Base-by-base conservation (phyloP, 2,329 filamentous ascomycete species). In the Bipolaris zeicola region DNA sequence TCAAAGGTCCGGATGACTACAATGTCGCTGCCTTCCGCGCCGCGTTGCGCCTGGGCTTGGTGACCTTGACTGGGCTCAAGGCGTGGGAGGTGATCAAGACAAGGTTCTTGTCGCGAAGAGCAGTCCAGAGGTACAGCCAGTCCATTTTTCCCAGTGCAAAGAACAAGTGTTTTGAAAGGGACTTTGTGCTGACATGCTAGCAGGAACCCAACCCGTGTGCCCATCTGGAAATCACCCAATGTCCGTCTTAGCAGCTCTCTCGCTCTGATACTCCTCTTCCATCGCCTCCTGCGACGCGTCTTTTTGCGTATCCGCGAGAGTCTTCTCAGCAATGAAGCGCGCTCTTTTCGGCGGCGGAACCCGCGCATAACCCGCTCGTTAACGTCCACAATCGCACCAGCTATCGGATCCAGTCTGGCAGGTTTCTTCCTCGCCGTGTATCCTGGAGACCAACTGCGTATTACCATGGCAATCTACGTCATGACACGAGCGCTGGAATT, bases 261-360 rank as follows among this genome's bases (percentile, higher is more conserved):
- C 13, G 93, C 92, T 14, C 85, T 90, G 2, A 92, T 97, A 61
- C 83, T 98, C 18, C 86, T 98, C 41, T 86, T 96, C 59, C 95
- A 99, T 75, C 87, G 95, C 28, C 82, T 96, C 1, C 86, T 98
- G 24, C 92, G 94, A 78, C 91, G 94, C 57, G 96, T 98, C 81
- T 90, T 98, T 67, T 85, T 85, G 24, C 86, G 91, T 26, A 80
- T 98, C 41, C 88, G 94, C 45, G 82, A 85, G 1, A 91, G 92
- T 62, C 82, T 99, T 3, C 86, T 96, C 39, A 88, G 89, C 34
- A 85, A 91, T n/a, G 85, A 91, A 54, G 92, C 93, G 1, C 84
- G 85, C 52, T 89, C 91, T 0, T 97, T 98, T 77, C 85, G 92
- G 13, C 81, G 83, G 55, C 89, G 94, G 51, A 97, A 98, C 69